phyloP scores from a whole-genome alignment of 495 filamentous ascomycete species.

The Tuber brumale region DNA sequence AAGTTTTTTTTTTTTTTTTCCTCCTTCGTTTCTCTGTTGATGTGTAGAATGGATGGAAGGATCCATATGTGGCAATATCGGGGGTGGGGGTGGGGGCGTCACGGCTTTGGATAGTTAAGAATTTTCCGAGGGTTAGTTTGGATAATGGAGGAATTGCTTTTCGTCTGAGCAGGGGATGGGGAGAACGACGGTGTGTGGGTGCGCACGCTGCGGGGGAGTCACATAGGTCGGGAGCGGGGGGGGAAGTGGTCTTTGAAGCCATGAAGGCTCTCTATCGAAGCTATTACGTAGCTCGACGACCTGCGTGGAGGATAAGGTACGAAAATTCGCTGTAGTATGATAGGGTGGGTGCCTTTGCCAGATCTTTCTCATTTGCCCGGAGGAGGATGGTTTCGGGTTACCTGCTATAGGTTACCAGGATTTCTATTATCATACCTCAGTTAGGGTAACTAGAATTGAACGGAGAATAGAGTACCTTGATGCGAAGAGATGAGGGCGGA shows the following conservation, averaged over 20 bases:
- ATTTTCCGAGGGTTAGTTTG: too few species aligned
- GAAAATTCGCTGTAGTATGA: too few species aligned
- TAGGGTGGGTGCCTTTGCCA: background rate
- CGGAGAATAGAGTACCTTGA: background rate
- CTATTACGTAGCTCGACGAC: background rate
- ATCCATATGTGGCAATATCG: too few species aligned
- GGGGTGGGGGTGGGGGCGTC: too few species aligned
- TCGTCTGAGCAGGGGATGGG: background rate
- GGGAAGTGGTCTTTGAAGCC: too few species aligned
- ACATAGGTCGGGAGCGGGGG: background rate
- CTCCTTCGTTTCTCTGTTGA: background rate
- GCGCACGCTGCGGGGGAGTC: background rate
- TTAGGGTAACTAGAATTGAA: too few species aligned
- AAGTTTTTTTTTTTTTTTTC: too few species aligned
- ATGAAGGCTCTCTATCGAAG: too few species aligned
- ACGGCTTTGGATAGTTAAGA: too few species aligned
- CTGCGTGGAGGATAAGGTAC: too few species aligned
- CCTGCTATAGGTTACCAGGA: background rate
- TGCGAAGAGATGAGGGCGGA: background rate
- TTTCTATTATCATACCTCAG: background rate
- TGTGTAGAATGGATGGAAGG: background rate
- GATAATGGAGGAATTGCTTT: background rate
- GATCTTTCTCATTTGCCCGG: background rate
- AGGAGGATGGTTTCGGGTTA: background rate
- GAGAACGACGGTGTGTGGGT: background rate